phyloP scores from a whole-genome alignment of 495 filamentous ascomycete species.

The Aspergillus bridgeri region DNA sequence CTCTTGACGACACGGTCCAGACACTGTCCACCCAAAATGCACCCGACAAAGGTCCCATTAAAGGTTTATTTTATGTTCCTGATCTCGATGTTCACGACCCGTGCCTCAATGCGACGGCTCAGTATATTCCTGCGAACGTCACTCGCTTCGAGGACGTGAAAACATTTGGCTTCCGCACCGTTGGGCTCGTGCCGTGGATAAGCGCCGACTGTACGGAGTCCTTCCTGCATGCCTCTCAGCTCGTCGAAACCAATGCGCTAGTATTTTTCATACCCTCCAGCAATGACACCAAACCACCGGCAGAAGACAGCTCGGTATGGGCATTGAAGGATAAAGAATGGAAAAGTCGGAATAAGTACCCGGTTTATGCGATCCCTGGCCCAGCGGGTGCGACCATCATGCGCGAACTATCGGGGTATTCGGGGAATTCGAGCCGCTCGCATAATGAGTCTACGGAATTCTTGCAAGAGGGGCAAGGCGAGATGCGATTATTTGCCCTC shows the following conservation, averaged over 20 bases:
- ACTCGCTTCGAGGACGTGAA: conserved; percentile 69
- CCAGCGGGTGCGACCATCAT: conserved; percentile 62
- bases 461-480: conserved; percentile 48
- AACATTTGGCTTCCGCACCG: conserved; percentile 47
- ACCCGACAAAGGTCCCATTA: conserved; percentile 51
- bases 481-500: conserved; percentile 57
- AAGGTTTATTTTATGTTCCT: conserved; percentile 82
- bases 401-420: conserved; percentile 68
- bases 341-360: conserved; percentile 62
- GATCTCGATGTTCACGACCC: conserved; percentile 50
- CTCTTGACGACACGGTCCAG: conserved; percentile 57
- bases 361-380: conserved; percentile 81
- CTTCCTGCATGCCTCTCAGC: conserved; percentile 61
- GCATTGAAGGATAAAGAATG: conserved; percentile 62
- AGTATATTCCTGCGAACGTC: conserved; percentile 67
- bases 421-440: conserved; percentile 61
- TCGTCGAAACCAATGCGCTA: conserved; percentile 58
- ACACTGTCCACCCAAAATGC: conserved; percentile 65
- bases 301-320: conserved; percentile 59
- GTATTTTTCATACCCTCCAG: conserved; percentile 68
- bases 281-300: conserved; percentile 59
- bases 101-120: conserved; percentile 56
- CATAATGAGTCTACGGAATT: conserved; percentile 29
- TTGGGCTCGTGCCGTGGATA: conserved; percentile 90
- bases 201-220: conserved; percentile 61